These are phyloP conservation scores for Apophysomyces ossiformis DNA, from an alignment of 371 early-diverging fungal genomes.

Conservation along the genomic window DNA sequence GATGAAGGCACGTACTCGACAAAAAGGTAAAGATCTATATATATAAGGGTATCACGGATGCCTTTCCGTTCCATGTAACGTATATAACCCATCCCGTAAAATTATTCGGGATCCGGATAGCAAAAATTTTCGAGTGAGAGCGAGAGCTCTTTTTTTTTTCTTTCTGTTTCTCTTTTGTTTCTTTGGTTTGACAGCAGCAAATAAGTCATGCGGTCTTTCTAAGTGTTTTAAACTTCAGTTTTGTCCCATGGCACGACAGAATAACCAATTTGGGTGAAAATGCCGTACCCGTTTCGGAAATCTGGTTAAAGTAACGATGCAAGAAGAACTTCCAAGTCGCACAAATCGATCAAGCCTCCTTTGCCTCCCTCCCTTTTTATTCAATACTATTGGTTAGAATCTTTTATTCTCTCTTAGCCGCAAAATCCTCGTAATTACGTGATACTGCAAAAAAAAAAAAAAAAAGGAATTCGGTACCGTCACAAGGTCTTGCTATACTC, in stretches of 20 bases:
- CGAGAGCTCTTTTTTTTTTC: too few relatives aligned
- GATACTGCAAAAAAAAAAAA: too few relatives aligned
- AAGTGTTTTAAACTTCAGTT: slow-evolving; percentile 1
- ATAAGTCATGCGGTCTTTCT: background rate
- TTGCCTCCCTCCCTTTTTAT: background rate
- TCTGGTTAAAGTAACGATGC: slow-evolving; percentile 1
- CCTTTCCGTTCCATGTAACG: background rate
- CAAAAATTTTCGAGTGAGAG: background rate
- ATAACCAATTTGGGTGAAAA: slow-evolving; percentile 2
- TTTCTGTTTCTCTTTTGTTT: background rate
- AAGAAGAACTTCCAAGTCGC: background rate
- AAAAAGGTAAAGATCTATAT: too few relatives aligned
- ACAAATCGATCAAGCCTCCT: slow-evolving; percentile 4
- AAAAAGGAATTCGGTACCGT: too few relatives aligned
- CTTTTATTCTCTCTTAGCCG: background rate
- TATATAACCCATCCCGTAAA: background rate
- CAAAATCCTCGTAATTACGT: background rate
- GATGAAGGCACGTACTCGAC: too few relatives aligned
- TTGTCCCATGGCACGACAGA: slow-evolving; percentile 10
- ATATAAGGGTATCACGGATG: background rate
- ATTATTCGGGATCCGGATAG: slow-evolving; percentile 4
- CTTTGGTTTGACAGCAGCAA: background rate
- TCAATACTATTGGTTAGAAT: background rate
- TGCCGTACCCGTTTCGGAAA: slow-evolving; percentile 1
- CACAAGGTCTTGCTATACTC: too few relatives aligned